Evolutionary conservation across 106 monocot species (phyloP), one percentile per base, ranked within the genome.

Genomic region (Dioscorea zingiberensis): DNA sequence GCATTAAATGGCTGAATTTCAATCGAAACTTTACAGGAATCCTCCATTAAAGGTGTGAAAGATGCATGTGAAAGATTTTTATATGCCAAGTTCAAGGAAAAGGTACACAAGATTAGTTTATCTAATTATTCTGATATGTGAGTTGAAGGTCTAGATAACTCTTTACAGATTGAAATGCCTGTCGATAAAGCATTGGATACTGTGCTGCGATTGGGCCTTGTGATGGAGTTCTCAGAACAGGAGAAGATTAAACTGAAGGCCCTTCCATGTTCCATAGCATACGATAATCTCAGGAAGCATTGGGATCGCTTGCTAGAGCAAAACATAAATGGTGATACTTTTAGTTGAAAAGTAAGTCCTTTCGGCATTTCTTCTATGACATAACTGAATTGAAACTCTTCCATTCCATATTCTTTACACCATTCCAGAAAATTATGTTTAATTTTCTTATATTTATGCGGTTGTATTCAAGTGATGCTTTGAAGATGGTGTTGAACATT

Each of bases 81-180:
- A 64, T 81, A 79, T 69, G 85, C 87, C 13, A 88, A 85, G 19
- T 95, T 95, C 60, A 71, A 77, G 23, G 81, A 78, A 59, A 83
- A 88, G 88, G 95, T 95, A 79, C 27, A 8, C 23, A 62, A 62
- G 2, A 26, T 62, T 55, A 51, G 21, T 54, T 22, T 68, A 18
- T 28, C 19, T n/a, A 44, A 18, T 56, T 22, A 22, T 18, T 22
- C n/a, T 56, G 23, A 21, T 21, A 0, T 56, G n/a, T 18, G 11
- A 22, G 6, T 19, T 11, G 23, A 24, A 56, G 21, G 8, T 55
- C 21, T 24, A 11, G 22, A 21, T 22, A 56, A n/a, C 18, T 61
- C 21, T 67, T n/a, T 82, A 71, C 78, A 95, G 95, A 83, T 91
- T 73, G 85, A 95, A 59, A 95, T 95, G 95, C 95, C 91, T 1